phyloP scores from a whole-genome alignment of 495 filamentous ascomycete genomes.

The Cenococcum geophilum region DNA sequence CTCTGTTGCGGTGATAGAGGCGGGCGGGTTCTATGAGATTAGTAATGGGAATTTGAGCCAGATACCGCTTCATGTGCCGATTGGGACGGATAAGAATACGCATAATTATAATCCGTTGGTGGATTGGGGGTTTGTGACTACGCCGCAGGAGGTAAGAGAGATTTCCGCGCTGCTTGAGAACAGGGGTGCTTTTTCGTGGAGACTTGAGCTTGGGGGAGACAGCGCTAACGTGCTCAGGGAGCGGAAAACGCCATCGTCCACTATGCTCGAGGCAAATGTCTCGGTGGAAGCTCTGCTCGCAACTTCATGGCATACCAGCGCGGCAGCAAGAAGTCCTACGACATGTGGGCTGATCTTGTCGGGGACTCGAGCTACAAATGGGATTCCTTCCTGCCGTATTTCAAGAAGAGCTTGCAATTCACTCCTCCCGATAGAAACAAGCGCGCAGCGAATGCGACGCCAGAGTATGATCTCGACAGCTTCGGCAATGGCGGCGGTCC shows the following conservation, averaged over 20 bases:
- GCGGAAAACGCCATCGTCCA: constrained; percentile 14
- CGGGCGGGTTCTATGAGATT: constrained; percentile 14
- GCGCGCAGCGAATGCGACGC: constrained; percentile 42
- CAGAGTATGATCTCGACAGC: constrained; percentile 40
- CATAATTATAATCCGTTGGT: constrained; percentile 15
- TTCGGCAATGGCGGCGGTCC: constrained; percentile 41
- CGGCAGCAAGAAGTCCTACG: constrained; percentile 39
- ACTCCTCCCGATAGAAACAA: constrained; percentile 42
- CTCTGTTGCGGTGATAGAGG: constrained; percentile 11
- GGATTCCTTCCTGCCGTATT: constrained; percentile 48
- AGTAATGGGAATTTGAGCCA: constrained; percentile 5
- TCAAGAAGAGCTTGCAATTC: constrained; percentile 47
- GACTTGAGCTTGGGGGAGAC: too few species aligned
- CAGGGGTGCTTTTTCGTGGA: too few species aligned
- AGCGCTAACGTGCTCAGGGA: too few species aligned
- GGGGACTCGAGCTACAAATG: constrained; percentile 51
- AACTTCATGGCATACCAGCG: constrained; percentile 33
- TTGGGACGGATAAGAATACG: neutral
- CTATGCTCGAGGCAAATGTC: constrained; percentile 29
- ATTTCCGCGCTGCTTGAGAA: too few species aligned
- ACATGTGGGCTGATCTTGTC: constrained; percentile 51
- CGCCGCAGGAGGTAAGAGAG: neutral
- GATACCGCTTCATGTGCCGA: constrained; percentile 10
- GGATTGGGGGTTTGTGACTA: constrained; percentile 16
- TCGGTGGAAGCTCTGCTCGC: constrained; percentile 29